These are phyloP conservation scores for Populus tremula DNA, from an alignment of 345 rosid genomes.

Conservation along the genomic window DNA sequence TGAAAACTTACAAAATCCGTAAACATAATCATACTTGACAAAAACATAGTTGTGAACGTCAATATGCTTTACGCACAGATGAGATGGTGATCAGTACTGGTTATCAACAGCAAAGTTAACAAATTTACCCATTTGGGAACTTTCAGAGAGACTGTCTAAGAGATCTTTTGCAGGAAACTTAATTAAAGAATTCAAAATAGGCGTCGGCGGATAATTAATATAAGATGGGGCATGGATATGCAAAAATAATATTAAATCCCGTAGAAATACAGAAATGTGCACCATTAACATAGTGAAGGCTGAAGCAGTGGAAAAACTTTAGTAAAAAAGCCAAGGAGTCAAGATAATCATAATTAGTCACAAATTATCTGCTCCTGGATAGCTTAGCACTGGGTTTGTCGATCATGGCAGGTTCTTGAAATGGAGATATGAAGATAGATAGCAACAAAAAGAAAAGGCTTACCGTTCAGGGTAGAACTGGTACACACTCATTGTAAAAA, in stretches of 20 bases:
- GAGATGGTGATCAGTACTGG: neutral
- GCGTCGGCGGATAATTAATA: too few relatives aligned
- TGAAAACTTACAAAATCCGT: conserved; percentile 19
- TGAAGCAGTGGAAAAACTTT: too few relatives aligned
- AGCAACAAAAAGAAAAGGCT: neutral
- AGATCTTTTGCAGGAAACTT: too few relatives aligned
- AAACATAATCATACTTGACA: neutral
- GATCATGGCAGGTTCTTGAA: neutral
- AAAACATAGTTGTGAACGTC: neutral
- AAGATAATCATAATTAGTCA: neutral
- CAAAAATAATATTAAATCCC: too few relatives aligned
- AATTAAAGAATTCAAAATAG: too few relatives aligned
- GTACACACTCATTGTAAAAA: neutral
- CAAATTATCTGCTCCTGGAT: neutral
- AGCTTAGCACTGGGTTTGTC: neutral
- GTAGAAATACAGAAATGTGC: too few relatives aligned
- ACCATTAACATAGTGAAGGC: too few relatives aligned
- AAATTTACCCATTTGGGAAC: too few relatives aligned
- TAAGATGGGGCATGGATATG: too few relatives aligned
- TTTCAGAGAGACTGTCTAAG: too few relatives aligned
- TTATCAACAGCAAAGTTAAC: too few relatives aligned
- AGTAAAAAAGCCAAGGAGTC: too few relatives aligned
- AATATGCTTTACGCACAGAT: neutral
- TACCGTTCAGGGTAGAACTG: conserved; percentile 13
- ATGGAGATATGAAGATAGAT: neutral